Percentiles rank a stretch among this genome's conserved stretches.
Conservation (phyloP, 1,139 yeast species). For the Candida sp. region DNA sequence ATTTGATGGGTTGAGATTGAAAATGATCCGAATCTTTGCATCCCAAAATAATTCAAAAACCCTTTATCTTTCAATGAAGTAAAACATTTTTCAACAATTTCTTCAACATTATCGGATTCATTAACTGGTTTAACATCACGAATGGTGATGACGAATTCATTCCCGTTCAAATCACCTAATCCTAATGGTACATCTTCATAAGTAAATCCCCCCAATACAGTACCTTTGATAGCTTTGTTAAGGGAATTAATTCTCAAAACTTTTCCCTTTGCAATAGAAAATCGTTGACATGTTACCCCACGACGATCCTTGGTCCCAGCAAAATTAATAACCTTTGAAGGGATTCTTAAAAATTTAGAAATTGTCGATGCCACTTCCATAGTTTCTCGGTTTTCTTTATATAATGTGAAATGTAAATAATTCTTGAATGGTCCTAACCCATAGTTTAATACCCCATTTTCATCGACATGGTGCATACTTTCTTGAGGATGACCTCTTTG, state of each 20-base stretch:
- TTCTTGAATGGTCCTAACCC: slow-evolving; percentile 69
- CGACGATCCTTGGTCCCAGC: slow-evolving; percentile 98
- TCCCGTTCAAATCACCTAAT: slow-evolving; percentile 84
- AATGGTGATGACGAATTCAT: slow-evolving; percentile 81
- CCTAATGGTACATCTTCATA: slow-evolving; percentile 63
- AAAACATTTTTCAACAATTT: slow-evolving; percentile 50
- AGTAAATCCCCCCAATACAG: slow-evolving; percentile 72
- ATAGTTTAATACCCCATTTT: slow-evolving; percentile 44
- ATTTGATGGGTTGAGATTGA: slow-evolving; percentile 86
- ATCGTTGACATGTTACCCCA: slow-evolving; percentile 89
- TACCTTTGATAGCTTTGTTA: slow-evolving; percentile 70
- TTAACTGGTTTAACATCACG: slow-evolving; percentile 55
- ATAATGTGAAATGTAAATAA: slow-evolving; percentile 74
- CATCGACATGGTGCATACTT: slow-evolving; percentile 49
- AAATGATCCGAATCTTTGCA: slow-evolving; percentile 97
- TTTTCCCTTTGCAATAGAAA: slow-evolving; percentile 66
- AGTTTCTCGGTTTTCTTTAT: slow-evolving; percentile 95
- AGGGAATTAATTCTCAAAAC: slow-evolving; percentile 78
- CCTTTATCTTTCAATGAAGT: slow-evolving; percentile 63
- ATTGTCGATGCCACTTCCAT: slow-evolving; percentile 88
- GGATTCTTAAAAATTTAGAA: slow-evolving; percentile 69
- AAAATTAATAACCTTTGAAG: slow-evolving; percentile 65
- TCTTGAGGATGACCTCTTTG: slow-evolving; percentile 30
- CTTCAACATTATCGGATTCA: slow-evolving; percentile 30
- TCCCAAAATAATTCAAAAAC: slow-evolving; percentile 89